Base-by-base conservation (phyloP, 1,284 basidiomycete genomes). In the Heliocybe sulcata region DNA sequence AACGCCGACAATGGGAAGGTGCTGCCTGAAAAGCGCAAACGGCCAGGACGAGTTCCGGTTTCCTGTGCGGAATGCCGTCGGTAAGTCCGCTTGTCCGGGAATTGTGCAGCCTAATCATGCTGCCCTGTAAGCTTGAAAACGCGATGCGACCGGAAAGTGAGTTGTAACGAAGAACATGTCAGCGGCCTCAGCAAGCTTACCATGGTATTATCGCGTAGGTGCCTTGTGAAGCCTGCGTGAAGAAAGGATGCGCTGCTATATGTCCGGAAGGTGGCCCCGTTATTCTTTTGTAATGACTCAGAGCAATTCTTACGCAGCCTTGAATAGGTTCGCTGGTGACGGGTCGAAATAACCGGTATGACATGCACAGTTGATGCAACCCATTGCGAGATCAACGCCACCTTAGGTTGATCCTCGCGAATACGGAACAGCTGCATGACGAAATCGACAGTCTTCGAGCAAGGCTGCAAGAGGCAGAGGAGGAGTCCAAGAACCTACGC, bases 11-110 rank as follows among this genome's bases (percentile, higher is more conserved):
- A 42, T n/a, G 38, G 38, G 16, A 42, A 42, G 38, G 8, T 8
- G 16, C 38, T 6, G 6, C 6, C 12, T 42, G 38, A 42, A 20
- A 42, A 42, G n/a, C 38, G 38, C 38, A 42, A 42, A 16, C 38
- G 74, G 54, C 77, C 77, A 3, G 77, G 77, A 14, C 65, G 79
- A 25, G 73, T 72, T 11, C 82, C 85, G 3, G 85, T 86, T 10
- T 82, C 83, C n/a, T 88, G 86, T 63, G 84, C 85, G 3, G 85
- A 89, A 69, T 89, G 85, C 66, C 74, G 86, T 59, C 73, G 79
- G 79, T 79, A 53, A 56, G 72, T 63, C 56, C 57, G 48, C 54
- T 31, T 31, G 29, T 31, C 4, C 4, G 29, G 29, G 45, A 50
- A 54, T 52, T 57, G 54, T 51, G 52, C 52, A 54, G 16, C 25